Evolutionary conservation across 768 basidiomycete species (phyloP).

Genomic region (Cyclocybe aegerita): DNA sequence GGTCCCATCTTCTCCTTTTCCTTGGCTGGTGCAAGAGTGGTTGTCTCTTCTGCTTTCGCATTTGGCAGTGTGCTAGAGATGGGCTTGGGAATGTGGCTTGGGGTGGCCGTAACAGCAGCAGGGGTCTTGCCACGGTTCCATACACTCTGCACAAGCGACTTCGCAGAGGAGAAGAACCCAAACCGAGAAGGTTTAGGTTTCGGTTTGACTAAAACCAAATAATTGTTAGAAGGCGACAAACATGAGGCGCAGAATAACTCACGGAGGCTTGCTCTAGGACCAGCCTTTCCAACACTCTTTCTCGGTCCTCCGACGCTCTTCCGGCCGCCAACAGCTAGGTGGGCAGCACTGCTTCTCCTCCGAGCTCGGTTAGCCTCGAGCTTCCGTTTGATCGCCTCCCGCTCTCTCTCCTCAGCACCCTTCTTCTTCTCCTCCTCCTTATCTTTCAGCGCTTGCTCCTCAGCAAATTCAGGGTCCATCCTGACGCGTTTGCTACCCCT

Average conservation of each 20-base stretch:
- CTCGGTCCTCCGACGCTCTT: constrained; percentile 25
- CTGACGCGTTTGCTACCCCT: constrained; percentile 33
- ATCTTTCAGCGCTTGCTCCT: constrained; percentile 16
- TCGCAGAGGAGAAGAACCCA: constrained; percentile 72
- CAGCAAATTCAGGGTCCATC: constrained; percentile 31
- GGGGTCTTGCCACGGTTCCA: constrained; percentile 59
- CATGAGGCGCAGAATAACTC: neutral
- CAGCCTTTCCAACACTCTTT: constrained; percentile 17
- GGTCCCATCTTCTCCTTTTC: constrained; percentile 17
- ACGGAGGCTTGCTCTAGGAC: constrained; percentile 31
- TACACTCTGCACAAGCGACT: constrained; percentile 69
- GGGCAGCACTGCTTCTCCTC: constrained; percentile 66
- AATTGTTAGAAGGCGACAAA: constrained; percentile 3
- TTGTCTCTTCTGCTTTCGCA: no score
- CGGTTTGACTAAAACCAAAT: constrained; percentile 31
- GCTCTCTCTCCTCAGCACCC: constrained; percentile 46
- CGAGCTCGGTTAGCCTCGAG: constrained; percentile 66
- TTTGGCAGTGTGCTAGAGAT: constrained; percentile 11
- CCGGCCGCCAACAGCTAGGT: constrained; percentile 24
- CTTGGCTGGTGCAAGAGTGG: constrained; percentile 12
- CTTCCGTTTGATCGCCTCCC: constrained; percentile 60
- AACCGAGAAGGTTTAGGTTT: constrained; percentile 55
- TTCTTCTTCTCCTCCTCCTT: constrained; percentile 34
- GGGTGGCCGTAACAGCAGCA: constrained; percentile 13
- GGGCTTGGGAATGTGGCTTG: constrained; percentile 26